phyloP scores from a whole-genome alignment of 345 rosid genomes.

The Eucalyptus fibrosa region DNA sequence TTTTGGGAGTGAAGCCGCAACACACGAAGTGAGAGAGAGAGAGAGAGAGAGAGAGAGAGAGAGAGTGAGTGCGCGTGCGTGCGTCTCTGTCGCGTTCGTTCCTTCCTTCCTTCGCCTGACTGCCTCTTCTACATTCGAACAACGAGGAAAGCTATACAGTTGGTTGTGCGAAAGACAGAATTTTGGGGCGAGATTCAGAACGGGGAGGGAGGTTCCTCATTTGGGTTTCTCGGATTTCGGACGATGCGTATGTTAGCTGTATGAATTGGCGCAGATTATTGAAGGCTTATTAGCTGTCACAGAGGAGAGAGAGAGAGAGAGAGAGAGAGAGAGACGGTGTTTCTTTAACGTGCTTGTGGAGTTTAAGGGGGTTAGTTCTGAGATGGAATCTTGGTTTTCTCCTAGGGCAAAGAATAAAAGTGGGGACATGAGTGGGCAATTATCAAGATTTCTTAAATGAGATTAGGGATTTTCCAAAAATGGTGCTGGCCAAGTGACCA shows the following conservation, averaged over 20 bases:
- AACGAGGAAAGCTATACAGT: neutral
- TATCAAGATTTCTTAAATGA: neutral
- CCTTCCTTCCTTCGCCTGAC: neutral
- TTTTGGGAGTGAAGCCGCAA: neutral
- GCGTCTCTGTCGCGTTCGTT: neutral
- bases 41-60: neutral
- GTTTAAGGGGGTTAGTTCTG: neutral
- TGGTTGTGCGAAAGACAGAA: neutral
- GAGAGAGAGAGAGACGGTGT: neutral
- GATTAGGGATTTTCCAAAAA: neutral
- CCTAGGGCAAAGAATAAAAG: neutral
- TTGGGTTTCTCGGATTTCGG: neutral
- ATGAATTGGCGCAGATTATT: neutral
- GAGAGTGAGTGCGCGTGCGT: neutral
- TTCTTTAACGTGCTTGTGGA: neutral
- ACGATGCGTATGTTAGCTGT: neutral
- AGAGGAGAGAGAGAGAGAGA: neutral
- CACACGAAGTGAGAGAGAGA: neutral
- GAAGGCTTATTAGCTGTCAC: neutral
- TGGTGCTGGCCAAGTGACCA: neutral
- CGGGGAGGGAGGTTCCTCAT: neutral
- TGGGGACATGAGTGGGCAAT: neutral
- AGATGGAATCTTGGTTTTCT: neutral
- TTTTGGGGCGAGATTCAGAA: neutral
- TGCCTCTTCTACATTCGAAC: slow-evolving; percentile 11